Evolutionary conservation across 441 rosid genomes (phyloP).

Genomic region (Populus tomentosa): DNA sequence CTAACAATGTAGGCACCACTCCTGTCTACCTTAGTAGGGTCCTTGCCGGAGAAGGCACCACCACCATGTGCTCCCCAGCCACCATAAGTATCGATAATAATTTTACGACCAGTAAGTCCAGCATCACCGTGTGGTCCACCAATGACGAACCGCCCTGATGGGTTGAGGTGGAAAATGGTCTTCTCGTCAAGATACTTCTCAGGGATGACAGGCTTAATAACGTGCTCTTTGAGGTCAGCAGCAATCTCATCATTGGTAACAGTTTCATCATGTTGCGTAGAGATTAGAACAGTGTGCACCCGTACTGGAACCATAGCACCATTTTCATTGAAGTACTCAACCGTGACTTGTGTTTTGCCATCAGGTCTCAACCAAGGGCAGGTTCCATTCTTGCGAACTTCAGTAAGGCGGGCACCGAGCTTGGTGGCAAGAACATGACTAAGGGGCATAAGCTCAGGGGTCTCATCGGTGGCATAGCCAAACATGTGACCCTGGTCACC

Average conservation of each 20-base stretch:
- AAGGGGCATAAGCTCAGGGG: conserved; percentile 53
- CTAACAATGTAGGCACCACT: conserved; percentile 52
- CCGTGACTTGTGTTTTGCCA: conserved; percentile 62
- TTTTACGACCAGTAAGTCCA: conserved; percentile 57
- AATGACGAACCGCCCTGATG: conserved; percentile 52
- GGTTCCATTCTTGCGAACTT: conserved; percentile 50
- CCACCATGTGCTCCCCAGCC: conserved; percentile 56
- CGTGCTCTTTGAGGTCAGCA: conserved; percentile 52
- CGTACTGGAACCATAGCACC: conserved; percentile 58
- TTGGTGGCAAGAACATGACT: conserved; percentile 64
- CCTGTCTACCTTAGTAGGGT: conserved; percentile 52
- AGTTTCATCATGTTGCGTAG: conserved; percentile 59
- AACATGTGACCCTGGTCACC: conserved; percentile 69
- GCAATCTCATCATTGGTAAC: conserved; percentile 58
- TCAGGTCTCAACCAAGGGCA: conserved; percentile 60
- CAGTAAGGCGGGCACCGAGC: conserved; percentile 56
- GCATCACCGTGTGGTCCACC: conserved; percentile 68
- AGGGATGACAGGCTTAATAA: conserved; percentile 51
- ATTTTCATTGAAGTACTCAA: conserved; percentile 51
- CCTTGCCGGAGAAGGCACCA: conserved; percentile 50
- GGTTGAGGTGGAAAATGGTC: conserved; percentile 58
- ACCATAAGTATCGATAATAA: conserved; percentile 48
- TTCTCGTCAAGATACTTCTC: conserved; percentile 58
- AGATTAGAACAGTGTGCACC: conserved; percentile 55
- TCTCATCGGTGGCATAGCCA: conserved; percentile 58